Evolutionary conservation across 2,329 filamentous ascomycete species (phyloP), one percentile per base, ranked within the genome.

Genomic region (Calonectria pseudoreteaudii): DNA sequence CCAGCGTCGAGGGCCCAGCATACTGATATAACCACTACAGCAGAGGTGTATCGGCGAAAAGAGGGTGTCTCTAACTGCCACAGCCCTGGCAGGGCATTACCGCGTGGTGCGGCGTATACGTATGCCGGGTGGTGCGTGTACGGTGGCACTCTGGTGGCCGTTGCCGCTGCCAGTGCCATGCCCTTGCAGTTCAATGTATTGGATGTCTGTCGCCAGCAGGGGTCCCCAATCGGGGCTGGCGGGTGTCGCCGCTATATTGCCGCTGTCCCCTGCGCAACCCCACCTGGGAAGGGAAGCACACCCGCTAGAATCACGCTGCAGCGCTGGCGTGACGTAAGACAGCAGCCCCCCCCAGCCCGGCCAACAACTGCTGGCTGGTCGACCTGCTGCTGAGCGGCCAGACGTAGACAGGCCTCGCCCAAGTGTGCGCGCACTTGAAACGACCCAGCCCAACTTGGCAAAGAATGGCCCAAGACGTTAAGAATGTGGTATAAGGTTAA

Each of bases 91-190:
- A 30, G 16, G 34, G 53, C 53, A 58, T 58, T 58, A 41, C 52
- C 52, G 52, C 52, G 52, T 56, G 52, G 52, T 56, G 52, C 56
- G 56, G 56, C 56, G 56, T 62, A 62, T 62, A 62, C 56, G 56
- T 62, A 62, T 62, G 56, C 56, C 56, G 52, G 28, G 52, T 56
- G 52, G 52, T 56, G 52, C 56, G 56, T 62, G 56, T 62, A 20
- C 56, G 36, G 44, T 47, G 44, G n/a, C n/a, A 23, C 20, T 47
- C 20, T 47, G 44, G 44, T 47, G 44, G 44, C 44, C 44, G 44
- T 47, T 34, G 30, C 36, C 38, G n/a, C 56, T 26, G n/a, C 56
- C 38, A 26, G 9, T 36, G 56, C 36, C 56, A 62, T 23, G 56
- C 56, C 56, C 56, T 41, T 41, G 56, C 56, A 28, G 41, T 20